A percentile compares a stretch with the other conserved stretches of the same genome.
phyloP scores from a whole-genome alignment of 2,329 filamentous ascomycete genomes.

The Aplosporella prunicola region DNA sequence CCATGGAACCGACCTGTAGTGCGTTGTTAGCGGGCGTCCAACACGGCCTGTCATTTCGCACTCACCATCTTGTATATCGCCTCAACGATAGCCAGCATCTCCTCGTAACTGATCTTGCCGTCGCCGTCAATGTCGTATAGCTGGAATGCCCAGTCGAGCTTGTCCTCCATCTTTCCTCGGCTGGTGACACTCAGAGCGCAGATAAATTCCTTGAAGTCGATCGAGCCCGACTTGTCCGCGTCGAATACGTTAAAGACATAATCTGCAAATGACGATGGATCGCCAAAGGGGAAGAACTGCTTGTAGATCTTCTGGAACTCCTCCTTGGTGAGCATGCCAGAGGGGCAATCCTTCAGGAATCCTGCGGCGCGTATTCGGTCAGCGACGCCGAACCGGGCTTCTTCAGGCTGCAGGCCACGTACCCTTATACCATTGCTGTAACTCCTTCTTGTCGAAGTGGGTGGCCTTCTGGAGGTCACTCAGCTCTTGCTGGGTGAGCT shows the following conservation, averaged over 20 bases:
- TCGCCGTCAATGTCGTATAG: conserved; percentile 98
- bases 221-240: conserved; percentile 90
- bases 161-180: conserved; percentile 98
- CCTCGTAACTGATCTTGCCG: conserved; percentile 97
- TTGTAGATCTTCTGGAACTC: conserved; percentile 99
- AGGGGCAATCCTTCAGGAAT: conserved; percentile 96
- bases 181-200: conserved; percentile 95
- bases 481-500: conserved; percentile 94
- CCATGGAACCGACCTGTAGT: conserved; percentile 91
- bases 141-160: conserved; percentile 98
- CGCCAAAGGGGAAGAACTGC: conserved; percentile 98
- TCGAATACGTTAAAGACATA: conserved; percentile 99
- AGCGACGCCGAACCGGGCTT: conserved; percentile 11
- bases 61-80: conserved; percentile 98
- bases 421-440: conserved; percentile 99
- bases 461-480: conserved; percentile 91
- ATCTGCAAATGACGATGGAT: conserved; percentile 93
- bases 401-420: conserved; percentile 24
- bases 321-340: conserved; percentile 91
- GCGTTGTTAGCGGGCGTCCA: conserved; percentile 14
- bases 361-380: conserved; percentile 44
- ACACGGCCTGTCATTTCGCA: background rate
- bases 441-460: conserved; percentile 98
- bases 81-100: conserved; percentile 98
- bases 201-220: conserved; percentile 99